phyloP scores from a whole-genome alignment of 495 filamentous ascomycete species.

The Lophium mytilinum region DNA sequence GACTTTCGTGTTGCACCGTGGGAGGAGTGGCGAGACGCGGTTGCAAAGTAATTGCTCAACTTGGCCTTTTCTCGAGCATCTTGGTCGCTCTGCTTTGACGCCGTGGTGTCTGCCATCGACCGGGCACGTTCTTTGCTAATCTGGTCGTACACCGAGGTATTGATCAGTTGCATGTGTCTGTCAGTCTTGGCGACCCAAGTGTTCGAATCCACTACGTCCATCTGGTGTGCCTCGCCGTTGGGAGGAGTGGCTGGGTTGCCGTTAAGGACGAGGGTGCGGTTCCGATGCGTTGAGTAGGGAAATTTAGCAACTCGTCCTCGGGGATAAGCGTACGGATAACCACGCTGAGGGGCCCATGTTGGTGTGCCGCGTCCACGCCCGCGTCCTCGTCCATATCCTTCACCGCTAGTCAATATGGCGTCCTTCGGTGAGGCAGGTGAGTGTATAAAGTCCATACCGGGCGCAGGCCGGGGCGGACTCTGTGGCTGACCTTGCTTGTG shows the following conservation, averaged over 20 bases:
- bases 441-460: background rate
- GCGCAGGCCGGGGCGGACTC: background rate
- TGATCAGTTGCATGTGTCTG: conserved; percentile 85
- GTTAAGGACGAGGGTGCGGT: conserved; percentile 11
- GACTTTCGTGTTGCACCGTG: conserved; percentile 21
- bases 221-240: background rate
- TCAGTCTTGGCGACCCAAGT: conserved; percentile 73
- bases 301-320: conserved; percentile 3
- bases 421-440: background rate
- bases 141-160: conserved; percentile 72
- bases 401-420: background rate
- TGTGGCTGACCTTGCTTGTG: background rate
- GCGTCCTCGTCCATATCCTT: conserved; percentile 1
- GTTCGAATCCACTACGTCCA: background rate
- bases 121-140: conserved; percentile 59
- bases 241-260: background rate
- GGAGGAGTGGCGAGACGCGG: conserved; percentile 14
- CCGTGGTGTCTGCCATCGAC: conserved; percentile 65
- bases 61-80: conserved; percentile 50
- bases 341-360: conserved; percentile 16
- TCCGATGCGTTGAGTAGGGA: conserved; percentile 2
- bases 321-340: conserved; percentile 21
- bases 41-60: conserved; percentile 33
- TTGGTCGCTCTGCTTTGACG: conserved; percentile 49
- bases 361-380: background rate